phyloP scores from a whole-genome alignment of 371 early-diverging fungal genomes.

The Nematocida sp. region DNA sequence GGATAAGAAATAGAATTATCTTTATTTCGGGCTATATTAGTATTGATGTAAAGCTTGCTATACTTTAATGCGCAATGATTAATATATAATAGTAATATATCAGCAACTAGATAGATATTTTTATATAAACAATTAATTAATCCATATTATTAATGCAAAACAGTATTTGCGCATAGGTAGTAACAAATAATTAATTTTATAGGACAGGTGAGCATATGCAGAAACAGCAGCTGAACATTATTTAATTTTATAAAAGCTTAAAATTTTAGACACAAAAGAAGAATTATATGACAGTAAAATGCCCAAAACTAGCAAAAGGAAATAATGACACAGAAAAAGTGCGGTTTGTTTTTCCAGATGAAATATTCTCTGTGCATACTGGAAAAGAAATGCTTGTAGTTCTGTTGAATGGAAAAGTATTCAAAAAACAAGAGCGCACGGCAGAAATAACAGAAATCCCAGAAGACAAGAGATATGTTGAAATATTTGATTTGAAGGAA shows the following conservation, averaged over 20 bases:
- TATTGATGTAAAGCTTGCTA: no score
- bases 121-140: no score
- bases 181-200: background rate
- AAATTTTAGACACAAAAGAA: background rate
- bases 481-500: slow-evolving; percentile 24
- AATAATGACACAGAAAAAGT: slow-evolving; percentile 17
- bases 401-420: slow-evolving; percentile 37
- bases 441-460: background rate
- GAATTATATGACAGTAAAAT: background rate
- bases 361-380: slow-evolving; percentile 46
- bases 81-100: no score
- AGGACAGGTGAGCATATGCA: background rate
- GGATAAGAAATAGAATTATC: no score
- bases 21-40: no score
- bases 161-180: no score
- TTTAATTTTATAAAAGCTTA: slow-evolving; percentile 19
- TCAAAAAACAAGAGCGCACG: background rate
- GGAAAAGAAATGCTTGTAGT: slow-evolving; percentile 1
- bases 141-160: no score
- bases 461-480: background rate
- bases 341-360: slow-evolving; percentile 7
- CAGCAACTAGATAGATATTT: no score
- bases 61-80: no score
- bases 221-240: background rate
- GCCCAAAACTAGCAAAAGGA: slow-evolving; percentile 3